phyloP scores from a whole-genome alignment of 2,329 filamentous ascomycete species.

The Alternaria alternata region DNA sequence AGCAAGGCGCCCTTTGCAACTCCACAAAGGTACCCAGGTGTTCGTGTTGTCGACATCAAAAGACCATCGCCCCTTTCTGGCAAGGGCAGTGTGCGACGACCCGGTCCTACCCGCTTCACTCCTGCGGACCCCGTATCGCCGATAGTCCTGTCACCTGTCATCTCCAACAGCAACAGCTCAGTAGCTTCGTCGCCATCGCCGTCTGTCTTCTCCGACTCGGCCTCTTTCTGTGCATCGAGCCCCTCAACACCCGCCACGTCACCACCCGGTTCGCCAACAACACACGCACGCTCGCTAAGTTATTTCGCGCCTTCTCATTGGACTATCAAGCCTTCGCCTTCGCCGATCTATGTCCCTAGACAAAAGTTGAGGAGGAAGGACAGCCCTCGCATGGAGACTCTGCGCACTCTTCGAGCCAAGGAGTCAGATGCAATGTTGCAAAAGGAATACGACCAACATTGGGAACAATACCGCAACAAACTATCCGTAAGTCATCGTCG shows the following conservation, averaged over 20 bases:
- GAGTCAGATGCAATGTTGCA: conserved; percentile 47
- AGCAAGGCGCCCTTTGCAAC: not conserved
- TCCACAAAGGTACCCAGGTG: not conserved
- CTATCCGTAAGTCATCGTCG: conserved; percentile 3
- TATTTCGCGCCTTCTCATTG: conserved; percentile 18
- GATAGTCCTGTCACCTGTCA: conserved; percentile 18
- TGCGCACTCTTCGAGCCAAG: conserved; percentile 45
- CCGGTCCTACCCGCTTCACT: conserved; percentile 12
- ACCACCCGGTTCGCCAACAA: conserved; percentile 23
- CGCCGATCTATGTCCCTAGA: conserved; percentile 19
- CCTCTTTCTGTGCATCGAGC: conserved; percentile 21
- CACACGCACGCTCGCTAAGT: conserved; percentile 18
- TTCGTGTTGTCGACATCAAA: conserved; percentile 4
- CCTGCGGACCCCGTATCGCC: conserved; percentile 17
- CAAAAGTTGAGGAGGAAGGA: conserved; percentile 29
- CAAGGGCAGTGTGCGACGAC: conserved; percentile 10
- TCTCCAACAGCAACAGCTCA: conserved; percentile 14
- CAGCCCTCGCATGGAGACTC: conserved; percentile 36
- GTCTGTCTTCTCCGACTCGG: conserved; percentile 25
- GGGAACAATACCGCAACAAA: conserved; percentile 1
- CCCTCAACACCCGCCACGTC: conserved; percentile 29
- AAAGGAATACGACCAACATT: conserved; percentile 37
- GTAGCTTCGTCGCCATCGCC: conserved; percentile 21
- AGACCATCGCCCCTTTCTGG: conserved; percentile 14
- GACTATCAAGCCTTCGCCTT: conserved; percentile 16